phyloP scores from a whole-genome alignment of 139 green algal genomes.

The Coelastrella sp. region DNA sequence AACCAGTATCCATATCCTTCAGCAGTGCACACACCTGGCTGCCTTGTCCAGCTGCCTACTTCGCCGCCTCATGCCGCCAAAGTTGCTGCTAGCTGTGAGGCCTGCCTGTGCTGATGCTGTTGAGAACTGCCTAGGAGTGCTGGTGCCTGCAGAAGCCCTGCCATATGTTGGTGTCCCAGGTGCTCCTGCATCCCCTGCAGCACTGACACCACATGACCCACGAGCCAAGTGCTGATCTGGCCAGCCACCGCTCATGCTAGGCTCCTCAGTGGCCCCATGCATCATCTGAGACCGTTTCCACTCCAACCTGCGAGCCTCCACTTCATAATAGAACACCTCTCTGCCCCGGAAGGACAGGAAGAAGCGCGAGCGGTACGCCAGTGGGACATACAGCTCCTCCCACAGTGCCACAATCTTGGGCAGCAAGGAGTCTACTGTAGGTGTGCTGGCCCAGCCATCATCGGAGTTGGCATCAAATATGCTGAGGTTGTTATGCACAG shows the following conservation, averaged over 20 bases:
- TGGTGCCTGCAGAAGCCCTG: background rate
- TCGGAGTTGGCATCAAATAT: slow-evolving; percentile 49
- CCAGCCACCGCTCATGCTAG: background rate
- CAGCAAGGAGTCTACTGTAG: slow-evolving; percentile 62
- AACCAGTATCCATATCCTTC: background rate
- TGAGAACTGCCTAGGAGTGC: slow-evolving; percentile 14
- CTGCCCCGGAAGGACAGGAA: slow-evolving; percentile 66
- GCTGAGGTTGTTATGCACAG: slow-evolving; percentile 31
- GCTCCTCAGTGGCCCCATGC: slow-evolving; percentile 4
- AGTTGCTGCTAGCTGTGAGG: slow-evolving; percentile 29
- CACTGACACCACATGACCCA: background rate
- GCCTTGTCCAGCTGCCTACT: slow-evolving; percentile 59
- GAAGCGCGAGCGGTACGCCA: slow-evolving; percentile 75
- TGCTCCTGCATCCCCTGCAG: background rate
- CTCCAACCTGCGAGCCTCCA: slow-evolving; percentile 56
- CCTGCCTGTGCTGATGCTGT: slow-evolving; percentile 23
- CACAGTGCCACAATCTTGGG: slow-evolving; percentile 73
- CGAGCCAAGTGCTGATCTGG: background rate
- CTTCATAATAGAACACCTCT: slow-evolving; percentile 78
- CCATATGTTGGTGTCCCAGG: slow-evolving; percentile 24
- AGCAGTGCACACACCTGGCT: slow-evolving; percentile 13
- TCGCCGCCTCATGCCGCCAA: slow-evolving; percentile 20
- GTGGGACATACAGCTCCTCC: slow-evolving; percentile 73
- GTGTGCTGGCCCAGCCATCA: slow-evolving; percentile 60
- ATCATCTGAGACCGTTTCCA: slow-evolving; percentile 45